Base-by-base conservation (phyloP, 306 rosid species). In the Comarum palustre region DNA sequence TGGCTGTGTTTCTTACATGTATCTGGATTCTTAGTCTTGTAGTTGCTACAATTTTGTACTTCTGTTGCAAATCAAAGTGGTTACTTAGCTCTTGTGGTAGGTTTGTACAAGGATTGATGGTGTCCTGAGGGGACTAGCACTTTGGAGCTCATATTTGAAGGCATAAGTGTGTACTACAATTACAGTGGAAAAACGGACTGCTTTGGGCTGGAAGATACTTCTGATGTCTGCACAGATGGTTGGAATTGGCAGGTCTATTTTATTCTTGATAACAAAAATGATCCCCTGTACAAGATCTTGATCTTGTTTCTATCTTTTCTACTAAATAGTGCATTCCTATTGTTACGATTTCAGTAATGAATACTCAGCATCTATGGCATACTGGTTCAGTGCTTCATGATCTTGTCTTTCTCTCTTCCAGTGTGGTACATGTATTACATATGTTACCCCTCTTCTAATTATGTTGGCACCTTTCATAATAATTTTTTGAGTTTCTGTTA, bases 171-270 rank as follows among this genome's bases (percentile, higher is more conserved):
- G 61, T 90, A 82, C 85, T 90, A 92, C 80, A 90, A 88, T 81
- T 90, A 89, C 76, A 88, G 92, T 32, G 92, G 93, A 51, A 79
- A 59, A 62, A 85, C 73, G 70, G 79, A 85, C 65, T 88, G 97
- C 81, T 90, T 92, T 81, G 77, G 86, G 59, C 68, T 92, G 73
- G 89, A 88, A 82, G 96, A 88, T 64, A 84, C 78, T 72, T 92
- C 96, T 71, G 94, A 88, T 81, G 42, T 72, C 4, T 96, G 97
- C 77, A 51, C 86, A 79, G 75, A 71, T 76, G 97, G 97, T 45
- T 90, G 97, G 96, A 73, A 90, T 74, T 92, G 90, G 90, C 92
- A 92, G 97, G 97, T 92, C 75, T 73, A 25, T 31, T 79, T 60
- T n/a, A n/a, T n/a, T 42, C 15, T 24, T 34, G 19, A 34, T 34